Evolutionary conservation across 176 grass and related monocot genomes (phyloP).

Genomic region (Cenchrus fungigraminus): DNA sequence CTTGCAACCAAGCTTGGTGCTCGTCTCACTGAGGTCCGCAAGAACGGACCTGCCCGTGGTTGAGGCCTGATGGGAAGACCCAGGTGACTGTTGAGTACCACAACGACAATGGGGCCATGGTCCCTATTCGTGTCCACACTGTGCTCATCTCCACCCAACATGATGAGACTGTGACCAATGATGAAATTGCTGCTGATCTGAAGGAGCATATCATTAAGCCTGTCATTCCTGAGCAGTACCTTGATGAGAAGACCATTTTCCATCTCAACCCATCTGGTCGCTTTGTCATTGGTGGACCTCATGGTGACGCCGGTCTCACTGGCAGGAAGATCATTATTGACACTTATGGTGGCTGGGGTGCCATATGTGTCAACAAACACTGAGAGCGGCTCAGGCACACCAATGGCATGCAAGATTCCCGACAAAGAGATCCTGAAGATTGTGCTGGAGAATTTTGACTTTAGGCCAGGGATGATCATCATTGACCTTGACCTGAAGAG

Average conservation of each 20-base stretch:
- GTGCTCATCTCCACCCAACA: conserved; percentile 68
- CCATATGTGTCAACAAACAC: background rate
- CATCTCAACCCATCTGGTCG: conserved; percentile 62
- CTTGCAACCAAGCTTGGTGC: conserved; percentile 72
- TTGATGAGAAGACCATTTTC: conserved; percentile 68
- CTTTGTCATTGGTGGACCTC: conserved; percentile 60
- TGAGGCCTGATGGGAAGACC: conserved; percentile 71
- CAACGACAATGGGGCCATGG: conserved; percentile 54
- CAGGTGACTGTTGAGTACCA: conserved; percentile 68
- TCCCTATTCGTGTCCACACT: conserved; percentile 59
- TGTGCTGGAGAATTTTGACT: conserved; percentile 58
- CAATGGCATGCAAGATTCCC: conserved; percentile 24
- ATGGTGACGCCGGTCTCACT: conserved; percentile 59
- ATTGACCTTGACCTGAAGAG: conserved; percentile 55
- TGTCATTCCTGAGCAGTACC: conserved; percentile 58
- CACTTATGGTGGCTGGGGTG: conserved; percentile 62
- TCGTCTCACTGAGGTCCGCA: conserved; percentile 63
- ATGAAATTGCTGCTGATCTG: conserved; percentile 51
- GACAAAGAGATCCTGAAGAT: conserved; percentile 58
- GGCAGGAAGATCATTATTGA: conserved; percentile 64
- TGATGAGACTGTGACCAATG: conserved; percentile 59
- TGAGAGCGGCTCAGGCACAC: too few species aligned
- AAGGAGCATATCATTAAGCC: conserved; percentile 64
- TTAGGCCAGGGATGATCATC: conserved; percentile 65
- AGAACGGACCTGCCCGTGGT: conserved; percentile 61